phyloP scores from a whole-genome alignment of 371 early-diverging fungal genomes.

The Basidiobolus meristosporus region DNA sequence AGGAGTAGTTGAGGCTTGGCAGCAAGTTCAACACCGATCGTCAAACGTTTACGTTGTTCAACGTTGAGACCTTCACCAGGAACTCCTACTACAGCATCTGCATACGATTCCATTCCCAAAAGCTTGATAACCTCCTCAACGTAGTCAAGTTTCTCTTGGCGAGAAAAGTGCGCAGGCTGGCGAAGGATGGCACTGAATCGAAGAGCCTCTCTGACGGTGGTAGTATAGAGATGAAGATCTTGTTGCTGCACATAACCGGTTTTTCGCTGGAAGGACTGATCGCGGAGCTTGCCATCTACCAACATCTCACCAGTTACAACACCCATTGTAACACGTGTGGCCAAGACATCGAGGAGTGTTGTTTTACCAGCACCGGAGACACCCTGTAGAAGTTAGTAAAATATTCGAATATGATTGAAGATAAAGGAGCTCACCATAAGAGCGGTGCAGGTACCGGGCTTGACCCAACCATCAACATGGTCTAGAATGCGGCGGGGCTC shows the following conservation, averaged over 20 bases:
- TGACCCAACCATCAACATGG: slow-evolving; percentile 17
- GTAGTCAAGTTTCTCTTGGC: slow-evolving; percentile 35
- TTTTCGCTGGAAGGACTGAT: slow-evolving; percentile 38
- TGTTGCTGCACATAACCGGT: slow-evolving; percentile 72
- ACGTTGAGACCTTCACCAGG: slow-evolving; percentile 24
- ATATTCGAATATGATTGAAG: too few species aligned
- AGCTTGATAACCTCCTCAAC: slow-evolving; percentile 49
- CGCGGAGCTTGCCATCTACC: slow-evolving; percentile 17
- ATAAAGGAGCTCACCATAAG: slow-evolving; percentile 76
- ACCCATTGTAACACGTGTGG: slow-evolving; percentile 57
- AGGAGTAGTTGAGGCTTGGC: slow-evolving; percentile 52
- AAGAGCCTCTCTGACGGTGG: slow-evolving; percentile 39
- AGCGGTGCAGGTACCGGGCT: slow-evolving; percentile 50
- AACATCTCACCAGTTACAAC: slow-evolving; percentile 40
- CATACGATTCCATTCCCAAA: slow-evolving; percentile 37
- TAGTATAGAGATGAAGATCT: slow-evolving; percentile 35
- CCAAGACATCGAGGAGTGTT: slow-evolving; percentile 61
- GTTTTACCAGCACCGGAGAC: slow-evolving; percentile 79
- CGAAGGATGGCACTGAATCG: slow-evolving; percentile 51
- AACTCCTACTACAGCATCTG: slow-evolving; percentile 32
- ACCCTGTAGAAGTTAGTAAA: neutral
- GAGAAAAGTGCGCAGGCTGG: slow-evolving; percentile 33
- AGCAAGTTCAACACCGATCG: slow-evolving; percentile 47
- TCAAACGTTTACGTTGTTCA: slow-evolving; percentile 31
- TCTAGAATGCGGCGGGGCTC: slow-evolving; percentile 14